Percentiles rank a stretch among this genome's conserved stretches.
Conservation (phyloP, 1,284 basidiomycete genomes). For the Pulveroboletus ridleyi region DNA sequence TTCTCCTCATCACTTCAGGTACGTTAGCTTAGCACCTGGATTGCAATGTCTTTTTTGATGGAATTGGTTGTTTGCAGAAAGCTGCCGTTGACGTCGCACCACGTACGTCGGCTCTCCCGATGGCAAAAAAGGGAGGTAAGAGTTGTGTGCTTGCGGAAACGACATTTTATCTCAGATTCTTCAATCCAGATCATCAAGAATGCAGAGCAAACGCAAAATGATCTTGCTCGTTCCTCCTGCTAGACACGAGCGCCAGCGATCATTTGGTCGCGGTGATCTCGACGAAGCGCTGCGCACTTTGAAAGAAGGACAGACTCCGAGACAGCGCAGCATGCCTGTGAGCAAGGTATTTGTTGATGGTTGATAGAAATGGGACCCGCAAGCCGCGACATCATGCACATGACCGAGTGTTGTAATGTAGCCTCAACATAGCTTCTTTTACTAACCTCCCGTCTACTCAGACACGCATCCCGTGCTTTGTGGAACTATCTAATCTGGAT, state of each 20-base stretch:
- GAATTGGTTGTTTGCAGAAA: conserved; percentile 55
- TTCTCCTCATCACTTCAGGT: conserved; percentile 81
- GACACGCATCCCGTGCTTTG: background rate
- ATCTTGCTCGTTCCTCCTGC: conserved; percentile 26
- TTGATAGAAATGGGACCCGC: conserved; percentile 36
- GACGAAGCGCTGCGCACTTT: conserved; percentile 86
- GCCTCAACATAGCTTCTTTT: background rate
- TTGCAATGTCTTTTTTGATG: conserved; percentile 1
- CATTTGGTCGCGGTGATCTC: conserved; percentile 76
- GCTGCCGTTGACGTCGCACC: conserved; percentile 75
- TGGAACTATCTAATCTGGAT: conserved; percentile 3
- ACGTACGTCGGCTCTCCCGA: conserved; percentile 33
- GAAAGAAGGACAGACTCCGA: conserved; percentile 64
- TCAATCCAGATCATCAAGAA: conserved; percentile 16
- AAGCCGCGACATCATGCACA: too few relatives aligned
- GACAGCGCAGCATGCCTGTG: conserved; percentile 53
- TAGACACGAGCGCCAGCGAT: conserved; percentile 45
- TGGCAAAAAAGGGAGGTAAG: conserved; percentile 20
- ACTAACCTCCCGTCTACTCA: background rate
- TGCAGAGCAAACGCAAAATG: background rate
- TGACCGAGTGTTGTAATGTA: background rate
- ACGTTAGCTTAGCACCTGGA: conserved; percentile 13
- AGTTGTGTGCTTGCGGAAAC: background rate
- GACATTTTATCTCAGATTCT: conserved; percentile 2
- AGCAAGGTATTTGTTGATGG: conserved; percentile 85